Conservation (phyloP, 164 flowering plant species). For the Nelumbo lutea region DNA sequence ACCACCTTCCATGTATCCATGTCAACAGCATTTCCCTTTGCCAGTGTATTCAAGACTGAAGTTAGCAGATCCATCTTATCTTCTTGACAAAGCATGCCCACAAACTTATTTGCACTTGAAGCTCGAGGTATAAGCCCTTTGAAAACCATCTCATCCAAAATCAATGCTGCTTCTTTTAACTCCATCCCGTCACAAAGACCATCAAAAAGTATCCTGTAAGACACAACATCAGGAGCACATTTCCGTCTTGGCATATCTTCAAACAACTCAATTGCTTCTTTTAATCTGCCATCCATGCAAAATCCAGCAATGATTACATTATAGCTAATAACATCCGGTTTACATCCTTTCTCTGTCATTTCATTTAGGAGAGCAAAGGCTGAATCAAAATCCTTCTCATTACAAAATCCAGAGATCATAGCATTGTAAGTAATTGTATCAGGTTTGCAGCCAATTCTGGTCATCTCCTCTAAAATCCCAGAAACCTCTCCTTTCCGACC, state of each 20-base stretch:
- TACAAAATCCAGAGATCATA: constrained; percentile 54
- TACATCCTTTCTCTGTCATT: constrained; percentile 31
- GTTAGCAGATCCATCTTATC: constrained; percentile 33
- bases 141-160: constrained; percentile 79
- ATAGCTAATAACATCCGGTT: constrained; percentile 33
- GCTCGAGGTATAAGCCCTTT: constrained; percentile 42
- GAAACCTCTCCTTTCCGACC: constrained; percentile 48
- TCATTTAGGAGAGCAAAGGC: constrained; percentile 41
- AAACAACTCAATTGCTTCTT: constrained; percentile 38
- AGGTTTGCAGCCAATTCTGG: constrained; percentile 36
- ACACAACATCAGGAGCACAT: constrained; percentile 63
- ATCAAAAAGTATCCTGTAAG: constrained; percentile 58
- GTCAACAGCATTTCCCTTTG: constrained; percentile 31
- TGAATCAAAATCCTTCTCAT: constrained; percentile 42
- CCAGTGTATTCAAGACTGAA: constrained; percentile 30
- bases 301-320: constrained; percentile 43
- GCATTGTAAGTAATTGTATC: constrained; percentile 59
- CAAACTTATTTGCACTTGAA: constrained; percentile 28
- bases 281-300: constrained; percentile 49
- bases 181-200: constrained; percentile 43
- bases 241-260: constrained; percentile 41
- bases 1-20: constrained; percentile 37
- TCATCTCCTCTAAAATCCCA: constrained; percentile 56
- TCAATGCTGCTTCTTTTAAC: constrained; percentile 42
- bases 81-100: constrained; percentile 30